Base-by-base conservation (phyloP, 2,329 filamentous ascomycete species). In the Colletotrichum sp. region DNA sequence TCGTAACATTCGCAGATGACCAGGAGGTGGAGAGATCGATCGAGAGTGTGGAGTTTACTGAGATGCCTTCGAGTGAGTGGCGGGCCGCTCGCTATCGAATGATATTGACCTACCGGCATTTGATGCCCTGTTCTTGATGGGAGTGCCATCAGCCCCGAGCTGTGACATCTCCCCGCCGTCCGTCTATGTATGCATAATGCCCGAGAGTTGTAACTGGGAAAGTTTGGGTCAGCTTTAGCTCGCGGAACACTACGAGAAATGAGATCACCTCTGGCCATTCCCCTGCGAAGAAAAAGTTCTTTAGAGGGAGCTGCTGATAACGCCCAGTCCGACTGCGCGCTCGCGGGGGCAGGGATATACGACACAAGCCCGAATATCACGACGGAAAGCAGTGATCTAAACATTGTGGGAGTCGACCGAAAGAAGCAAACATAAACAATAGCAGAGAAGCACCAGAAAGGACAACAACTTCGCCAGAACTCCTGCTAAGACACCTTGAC, bases 161-260 rank as follows among this genome's bases (percentile, higher is more conserved):
- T 76, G 74, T 12, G 80, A 83, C 1, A 84, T 61, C 76, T 83
- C 81, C 21, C 85, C 84, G 69, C 84, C 84, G 67, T 86, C 84
- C 84, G 67, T 86, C 83, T 67, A 86, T 81, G 66, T 86, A 86
- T 66, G 83, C 75, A 64, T 83, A 83, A 76, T 85, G 78, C 16
- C 83, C 83, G 10, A 85, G 74, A 16, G 82, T 80, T 9, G 69
- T 70, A 2, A 70, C 78, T 76, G 18, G 0, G 9, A 13, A 16
- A 21, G 0, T 21, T 52, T 9, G 43, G n/a, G n/a, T 52, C 3
- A 21, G 43, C 43, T 52, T 52, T 8, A 21, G n/a, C 10, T 52
- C 10, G 9, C n/a, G 43, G 18, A 1, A 52, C 0, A 52, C 43
- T 1, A 13, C 0, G 10, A 52, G 1, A 21, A 52, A 1, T 52